phyloP scores from a whole-genome alignment of 148 eudicot species.

The Heliamphora exappendiculata region DNA sequence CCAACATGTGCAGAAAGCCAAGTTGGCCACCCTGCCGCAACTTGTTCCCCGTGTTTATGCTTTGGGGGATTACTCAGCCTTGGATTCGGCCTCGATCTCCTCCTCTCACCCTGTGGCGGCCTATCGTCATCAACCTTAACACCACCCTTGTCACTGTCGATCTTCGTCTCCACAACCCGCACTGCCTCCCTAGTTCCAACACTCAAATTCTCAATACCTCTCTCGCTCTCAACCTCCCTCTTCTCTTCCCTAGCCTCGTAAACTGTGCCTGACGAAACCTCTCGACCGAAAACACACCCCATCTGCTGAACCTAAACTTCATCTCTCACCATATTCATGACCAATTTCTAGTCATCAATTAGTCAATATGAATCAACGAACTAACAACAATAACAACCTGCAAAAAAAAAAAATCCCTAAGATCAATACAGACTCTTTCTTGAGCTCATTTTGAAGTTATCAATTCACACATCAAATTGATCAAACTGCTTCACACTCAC shows the following conservation, averaged over 20 bases:
- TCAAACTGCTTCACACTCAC: background rate
- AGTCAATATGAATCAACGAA: slow-evolving; percentile 11
- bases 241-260: slow-evolving; percentile 13
- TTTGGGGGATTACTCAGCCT: slow-evolving; percentile 48
- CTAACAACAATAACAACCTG: background rate
- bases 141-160: slow-evolving; percentile 23
- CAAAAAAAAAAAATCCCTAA: background rate
- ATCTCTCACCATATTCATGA: slow-evolving; percentile 38
- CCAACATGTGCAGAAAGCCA: slow-evolving; percentile 54
- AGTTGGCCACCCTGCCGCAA: slow-evolving; percentile 66
- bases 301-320: slow-evolving; percentile 31
- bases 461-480: background rate
- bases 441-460: background rate
- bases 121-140: slow-evolving; percentile 24
- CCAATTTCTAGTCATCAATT: slow-evolving; percentile 18
- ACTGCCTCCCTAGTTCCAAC: slow-evolving; percentile 8
- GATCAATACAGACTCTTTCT: background rate
- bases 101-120: slow-evolving; percentile 33
- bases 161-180: slow-evolving; percentile 10
- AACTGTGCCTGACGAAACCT: slow-evolving; percentile 23
- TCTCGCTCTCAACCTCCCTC: slow-evolving; percentile 18
- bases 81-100: slow-evolving; percentile 39
- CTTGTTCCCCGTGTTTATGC: slow-evolving; percentile 47
- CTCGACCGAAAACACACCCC: slow-evolving; percentile 74
- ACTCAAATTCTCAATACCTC: slow-evolving; percentile 16